Base-by-base conservation (phyloP, 2,329 filamentous ascomycete genomes). In the Saccharata proteae region DNA sequence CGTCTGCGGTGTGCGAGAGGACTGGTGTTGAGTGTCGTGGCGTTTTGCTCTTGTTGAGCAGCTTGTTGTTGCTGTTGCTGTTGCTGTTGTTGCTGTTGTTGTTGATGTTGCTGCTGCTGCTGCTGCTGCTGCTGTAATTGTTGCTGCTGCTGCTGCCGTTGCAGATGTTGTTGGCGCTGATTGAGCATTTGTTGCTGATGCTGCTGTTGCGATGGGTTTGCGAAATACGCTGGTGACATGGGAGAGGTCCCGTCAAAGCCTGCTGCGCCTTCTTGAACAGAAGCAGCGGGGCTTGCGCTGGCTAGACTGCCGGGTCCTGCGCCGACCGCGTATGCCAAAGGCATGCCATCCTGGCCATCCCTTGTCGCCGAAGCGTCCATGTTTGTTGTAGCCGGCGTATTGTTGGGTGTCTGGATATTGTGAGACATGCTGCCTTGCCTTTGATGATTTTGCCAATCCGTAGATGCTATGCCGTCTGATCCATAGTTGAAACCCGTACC, bases 311-410 rank as follows among this genome's bases (percentile, higher is more conserved):
- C 54, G 7, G 67, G 64, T 9, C 64, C 67, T 36, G 71, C 69
- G 31, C 71, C 71, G 37, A 77, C 77, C 2, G 71, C 69, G 48
- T 71, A 77, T 2, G 71, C 73, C 47, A 69, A 63, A 14, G 69
- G 67, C 21, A 54, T 59, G 36, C 52, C 50, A 16, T 51, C 52
- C 22, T 51, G 23, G 24, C 51, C 48, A 25, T 57, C 53, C 6
- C 51, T 46, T 2, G 49, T 49, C 16, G 38, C 29, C n/a, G 29
- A 26, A 21, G 48, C 43, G 23, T 57, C 54, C 3, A 52, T 29
- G 18, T 42, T 49, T 9, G 38, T 34, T 15, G 58, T 54, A 13
- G 53, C 49, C 3, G 58, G 55, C 12, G 58, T 59, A 38, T 56
- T 55, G 30, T 60, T 53, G 6, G 56, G 47, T 3, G 52, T 57